Evolutionary conservation across 176 grass and related monocot genomes (phyloP).

Genomic region (Echinochloa phyllopogon): DNA sequence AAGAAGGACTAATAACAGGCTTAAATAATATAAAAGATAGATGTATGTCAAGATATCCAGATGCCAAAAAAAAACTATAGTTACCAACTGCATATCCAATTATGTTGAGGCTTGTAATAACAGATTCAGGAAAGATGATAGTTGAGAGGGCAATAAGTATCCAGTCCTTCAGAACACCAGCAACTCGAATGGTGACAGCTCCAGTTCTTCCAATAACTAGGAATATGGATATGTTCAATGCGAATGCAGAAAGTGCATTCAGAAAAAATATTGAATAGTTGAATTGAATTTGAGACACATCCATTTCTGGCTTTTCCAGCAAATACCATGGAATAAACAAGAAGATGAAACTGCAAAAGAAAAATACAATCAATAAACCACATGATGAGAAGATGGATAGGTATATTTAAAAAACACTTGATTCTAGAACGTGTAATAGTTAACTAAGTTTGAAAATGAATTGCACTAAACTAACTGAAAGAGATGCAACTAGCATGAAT

Average conservation of each 20-base stretch:
- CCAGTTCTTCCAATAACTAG: constrained; percentile 98
- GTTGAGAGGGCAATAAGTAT: constrained; percentile 99
- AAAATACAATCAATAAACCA: constrained; percentile 37
- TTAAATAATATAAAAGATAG: constrained; percentile 28
- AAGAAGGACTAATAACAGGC: constrained; percentile 22
- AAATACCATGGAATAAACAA: constrained; percentile 97
- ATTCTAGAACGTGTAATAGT: constrained; percentile 14
- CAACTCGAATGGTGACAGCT: constrained; percentile 95
- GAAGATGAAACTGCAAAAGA: constrained; percentile 88
- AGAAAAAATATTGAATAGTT: constrained; percentile 96
- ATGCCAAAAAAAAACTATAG: constrained; percentile 37
- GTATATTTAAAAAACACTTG: constrained; percentile 14
- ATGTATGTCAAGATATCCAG: constrained; percentile 1
- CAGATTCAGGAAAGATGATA: constrained; percentile 95
- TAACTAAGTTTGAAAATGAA: constrained; percentile 3
- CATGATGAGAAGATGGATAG: neutral
- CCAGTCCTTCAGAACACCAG: constrained; percentile 99
- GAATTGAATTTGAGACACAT: constrained; percentile 87
- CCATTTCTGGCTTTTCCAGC: constrained; percentile 92
- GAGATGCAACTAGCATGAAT: neutral
- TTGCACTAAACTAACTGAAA: constrained; percentile 11
- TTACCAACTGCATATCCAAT: constrained; percentile 98
- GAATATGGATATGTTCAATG: constrained; percentile 99
- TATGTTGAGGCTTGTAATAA: constrained; percentile 97
- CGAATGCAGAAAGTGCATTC: constrained; percentile 92